Evolutionary conservation across 192 early-diverging fungal genomes (phyloP), one percentile per base, ranked within the genome.

Genomic region (Coemansia pectinata): DNA sequence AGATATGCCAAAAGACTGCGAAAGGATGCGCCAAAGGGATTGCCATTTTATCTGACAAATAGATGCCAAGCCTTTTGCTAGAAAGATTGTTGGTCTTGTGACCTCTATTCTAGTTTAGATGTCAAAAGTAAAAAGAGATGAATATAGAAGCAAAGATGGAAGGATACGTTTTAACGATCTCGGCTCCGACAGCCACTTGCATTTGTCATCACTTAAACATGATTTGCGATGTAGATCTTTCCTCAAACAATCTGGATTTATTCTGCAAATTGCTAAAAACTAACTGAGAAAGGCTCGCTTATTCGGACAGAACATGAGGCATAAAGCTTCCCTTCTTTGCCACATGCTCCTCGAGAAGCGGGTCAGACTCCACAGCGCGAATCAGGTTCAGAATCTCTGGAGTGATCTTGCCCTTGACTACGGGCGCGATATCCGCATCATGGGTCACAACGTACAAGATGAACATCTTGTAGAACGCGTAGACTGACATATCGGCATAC

Each of bases 401-500:
- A 9, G 79, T 69, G 2, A 73, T 17, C 58, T 70, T 68, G 19
- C 31, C 36, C 48, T 36, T 48, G 2, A 79, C 53, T 5, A 62
- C 0, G 1, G 45, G 15, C 8, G 29, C 48, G 12, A 69, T n/a
- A 6, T 58, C 23, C 15, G 66, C 65, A 0, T 69, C 34, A 36
- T 39, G 14, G 8, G 14, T 48, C 6, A 27, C 58, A 5, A n/a
- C 66, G 3, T 62, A 36, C 8, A 70, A 15, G 31, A 52, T 11
- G 5, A 74, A 40, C 34, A 50, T 33, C 52, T 66, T 75, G 64
- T 71, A 72, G 31, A 72, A 66, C 1, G 50, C 45, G 19, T 75
- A 79, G 5, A 59, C 29, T 29, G 44, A 66, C 33, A 84, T 39
- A 52, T 89, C 88, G 5, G 70, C 75, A 36, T 80, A 72, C 2